Conservation (phyloP, 2,329 filamentous ascomycete species). For the Eurotiales sp. region DNA sequence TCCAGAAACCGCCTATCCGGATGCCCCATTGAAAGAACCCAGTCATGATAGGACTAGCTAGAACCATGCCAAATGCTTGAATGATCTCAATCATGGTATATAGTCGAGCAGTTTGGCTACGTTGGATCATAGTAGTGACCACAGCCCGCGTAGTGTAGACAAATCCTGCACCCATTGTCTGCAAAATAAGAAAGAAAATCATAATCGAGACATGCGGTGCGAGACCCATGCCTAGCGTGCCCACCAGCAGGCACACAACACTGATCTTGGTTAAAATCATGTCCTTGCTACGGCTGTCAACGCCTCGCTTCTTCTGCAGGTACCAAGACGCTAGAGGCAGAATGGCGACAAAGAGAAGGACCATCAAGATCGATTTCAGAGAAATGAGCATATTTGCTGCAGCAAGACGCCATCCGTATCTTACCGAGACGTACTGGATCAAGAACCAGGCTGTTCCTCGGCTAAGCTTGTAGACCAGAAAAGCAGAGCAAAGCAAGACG, state of each 20-base stretch:
- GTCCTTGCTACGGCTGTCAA: conserved; percentile 42
- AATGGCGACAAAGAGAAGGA: conserved; percentile 45
- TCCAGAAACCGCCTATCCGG: conserved; percentile 47
- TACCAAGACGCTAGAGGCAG: conserved; percentile 41
- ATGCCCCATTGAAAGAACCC: conserved; percentile 45
- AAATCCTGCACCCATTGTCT: conserved; percentile 48
- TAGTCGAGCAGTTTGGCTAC: conserved; percentile 46
- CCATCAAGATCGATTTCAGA: conserved; percentile 46
- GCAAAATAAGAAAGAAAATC: conserved; percentile 44
- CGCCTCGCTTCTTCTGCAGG: conserved; percentile 32
- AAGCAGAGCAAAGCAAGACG: conserved; percentile 43
- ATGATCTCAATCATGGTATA: conserved; percentile 50
- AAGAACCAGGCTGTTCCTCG: conserved; percentile 46
- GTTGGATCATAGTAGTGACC: conserved; percentile 46
- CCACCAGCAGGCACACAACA: conserved; percentile 41
- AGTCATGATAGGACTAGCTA: conserved; percentile 46
- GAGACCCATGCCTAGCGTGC: conserved; percentile 46
- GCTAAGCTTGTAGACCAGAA: conserved; percentile 48
- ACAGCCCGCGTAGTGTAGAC: conserved; percentile 45
- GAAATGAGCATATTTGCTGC: conserved; percentile 42
- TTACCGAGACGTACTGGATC: conserved; percentile 51
- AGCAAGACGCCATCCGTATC: conserved; percentile 48
- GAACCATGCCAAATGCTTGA: conserved; percentile 45
- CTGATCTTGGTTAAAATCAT: conserved; percentile 45
- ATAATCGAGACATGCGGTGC: conserved; percentile 41